Conservation (phyloP, 371 early-diverging fungal genomes). For the Nematocida parisii region DNA sequence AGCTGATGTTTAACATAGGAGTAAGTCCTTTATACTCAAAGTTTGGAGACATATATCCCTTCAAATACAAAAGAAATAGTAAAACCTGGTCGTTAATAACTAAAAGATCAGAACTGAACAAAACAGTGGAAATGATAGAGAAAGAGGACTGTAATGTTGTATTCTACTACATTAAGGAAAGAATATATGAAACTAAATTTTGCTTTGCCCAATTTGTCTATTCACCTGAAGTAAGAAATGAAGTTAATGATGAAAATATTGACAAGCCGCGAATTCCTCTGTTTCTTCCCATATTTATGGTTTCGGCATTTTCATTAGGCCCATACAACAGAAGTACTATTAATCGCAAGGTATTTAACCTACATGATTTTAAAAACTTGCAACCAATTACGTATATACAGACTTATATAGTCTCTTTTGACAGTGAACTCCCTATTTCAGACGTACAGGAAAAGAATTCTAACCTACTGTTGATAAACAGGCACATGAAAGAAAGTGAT, state of each 20-base stretch:
- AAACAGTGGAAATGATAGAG: neutral
- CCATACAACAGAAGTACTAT: no score
- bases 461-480: neutral
- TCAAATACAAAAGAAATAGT: neutral
- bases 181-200: neutral
- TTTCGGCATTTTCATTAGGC: neutral
- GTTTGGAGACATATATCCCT: neutral
- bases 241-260: no score
- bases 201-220: neutral
- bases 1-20: neutral
- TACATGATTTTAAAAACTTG: no score
- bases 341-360: no score
- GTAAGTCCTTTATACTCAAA: neutral
- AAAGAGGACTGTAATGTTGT: neutral
- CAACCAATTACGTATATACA: no score
- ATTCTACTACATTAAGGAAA: neutral
- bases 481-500: no score
- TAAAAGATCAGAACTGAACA: neutral
- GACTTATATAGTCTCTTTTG: neutral
- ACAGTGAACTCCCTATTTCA: neutral
- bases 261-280: neutral
- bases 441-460: neutral
- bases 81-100: neutral
- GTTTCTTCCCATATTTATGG: neutral
- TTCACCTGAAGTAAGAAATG: neutral